Evolutionary conservation across 1,284 basidiomycete species (phyloP), one percentile per base, ranked within the genome.

Genomic region (Ustilago hordei): DNA sequence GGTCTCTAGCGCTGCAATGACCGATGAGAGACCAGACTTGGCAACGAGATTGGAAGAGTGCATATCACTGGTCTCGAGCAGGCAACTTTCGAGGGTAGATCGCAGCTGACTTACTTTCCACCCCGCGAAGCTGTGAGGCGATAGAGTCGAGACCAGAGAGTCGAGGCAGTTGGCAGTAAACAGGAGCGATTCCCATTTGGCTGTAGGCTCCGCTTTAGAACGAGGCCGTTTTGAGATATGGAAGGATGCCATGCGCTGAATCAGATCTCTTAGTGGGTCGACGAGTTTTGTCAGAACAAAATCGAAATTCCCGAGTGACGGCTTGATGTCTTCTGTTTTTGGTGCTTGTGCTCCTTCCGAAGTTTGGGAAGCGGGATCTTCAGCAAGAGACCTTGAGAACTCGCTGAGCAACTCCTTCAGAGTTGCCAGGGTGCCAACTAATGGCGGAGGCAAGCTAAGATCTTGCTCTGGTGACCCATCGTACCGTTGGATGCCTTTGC

Each of bases 381-480:
- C 80, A 19, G 70, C 54, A 8, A 77, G 55, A 41, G 80, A 71
- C 4, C 77, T 47, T 8, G 69, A 74, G 43, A 72, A 79, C 38
- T 79, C 79, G 12, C 59, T 50, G 19, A 80, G 60, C 17, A 83
- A 72, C 71, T 83, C 81, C 57, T 81, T 82, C 19, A 83, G 55
- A 35, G 81, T 80, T 0, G 50, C 64, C 9, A 59, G 41, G 0
- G 71, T 69, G 1, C 74, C 80, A 4, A 75, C 23, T 9, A 83
- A 41, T 12, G 79, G 79, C 12, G 79, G 47, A 0, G 81, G 80
- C 5, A 75, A 55, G 1, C 47, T 31, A 11, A 83, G 69, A 23
- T 78, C 70, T 3, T 58, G 17, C 13, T 75, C 75, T 0, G 68
- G 66, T 19, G 64, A 12, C 9, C 74, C 70, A 8, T 72, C 60